Evolutionary conservation across 345 rosid species (phyloP), one percentile per base, ranked within the genome.

Genomic region (Citrus medica): DNA sequence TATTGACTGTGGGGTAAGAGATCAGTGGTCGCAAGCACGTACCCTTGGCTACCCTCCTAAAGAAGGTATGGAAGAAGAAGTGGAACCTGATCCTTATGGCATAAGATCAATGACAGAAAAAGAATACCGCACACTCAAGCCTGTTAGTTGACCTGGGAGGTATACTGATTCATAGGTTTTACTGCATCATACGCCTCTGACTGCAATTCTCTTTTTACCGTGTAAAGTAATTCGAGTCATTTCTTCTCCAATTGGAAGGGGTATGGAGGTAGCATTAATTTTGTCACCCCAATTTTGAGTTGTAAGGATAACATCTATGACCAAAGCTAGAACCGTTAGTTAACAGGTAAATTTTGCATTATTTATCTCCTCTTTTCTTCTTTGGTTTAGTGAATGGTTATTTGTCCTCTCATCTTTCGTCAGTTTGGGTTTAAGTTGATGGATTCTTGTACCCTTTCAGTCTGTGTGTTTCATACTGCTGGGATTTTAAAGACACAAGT

Each of bases 1-100:
- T 27, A 91, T 93, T 65, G 85, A 91, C 79, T 90, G 96, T 79
- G 99, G 97, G 22, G 92, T 93, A 78, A 81, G 86, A 68, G 98
- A 95, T 76, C 98, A 95, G 71, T 92, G 98, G 99, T 65, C 84
- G 72, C 91, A 73, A 48, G 90, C 88, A 17, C 85, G 86, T 81
- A 83, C 75, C 35, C 82, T 86, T 30, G 98, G 98, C 68, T 95
- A 83, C 83, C 98, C 97, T 66, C 90, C 95, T 2, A 87, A 67
- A 80, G 92, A 93, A 71, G 95, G 83, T 55, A 82, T 75, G 80
- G 91, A 87, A 77, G 91, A 84, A 17, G 91, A 86, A 28, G 89
- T 76, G 35, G 91, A 81, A 25, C 84, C 89, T 24, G 96, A 90
- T 86, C 70, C 64, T 71, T 82, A 81, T 76, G 93, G 92, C 79